phyloP scores from a whole-genome alignment of 768 basidiomycete genomes.

The Cubamyces lactineus region DNA sequence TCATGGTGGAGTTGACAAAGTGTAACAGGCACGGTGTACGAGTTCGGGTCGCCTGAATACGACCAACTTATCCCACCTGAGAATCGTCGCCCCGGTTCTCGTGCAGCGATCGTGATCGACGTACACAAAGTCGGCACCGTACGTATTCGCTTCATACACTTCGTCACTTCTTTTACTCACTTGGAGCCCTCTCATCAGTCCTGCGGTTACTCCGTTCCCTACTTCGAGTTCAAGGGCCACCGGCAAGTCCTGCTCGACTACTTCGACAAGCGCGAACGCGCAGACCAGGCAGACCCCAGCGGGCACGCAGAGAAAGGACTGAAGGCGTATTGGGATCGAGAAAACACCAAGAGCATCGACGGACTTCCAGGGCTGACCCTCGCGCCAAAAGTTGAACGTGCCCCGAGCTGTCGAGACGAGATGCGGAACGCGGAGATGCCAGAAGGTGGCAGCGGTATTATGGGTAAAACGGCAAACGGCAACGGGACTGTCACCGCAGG shows the following conservation, averaged over 20 bases:
- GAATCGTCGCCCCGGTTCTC: conserved; percentile 56
- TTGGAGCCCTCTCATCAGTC: conserved; percentile 45
- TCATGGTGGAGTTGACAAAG: background rate
- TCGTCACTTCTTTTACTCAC: background rate
- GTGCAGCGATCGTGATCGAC: conserved; percentile 62
- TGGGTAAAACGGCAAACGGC: background rate
- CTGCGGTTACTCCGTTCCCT: conserved; percentile 67
- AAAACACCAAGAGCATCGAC: conserved; percentile 57
- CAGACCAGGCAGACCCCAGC: conserved; percentile 39
- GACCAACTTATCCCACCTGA: conserved; percentile 50
- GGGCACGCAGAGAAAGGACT: conserved; percentile 45
- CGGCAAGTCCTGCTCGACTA: conserved; percentile 55
- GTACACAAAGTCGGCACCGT: conserved; percentile 61
- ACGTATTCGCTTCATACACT: conserved; percentile 22
- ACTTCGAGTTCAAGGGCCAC: conserved; percentile 58
- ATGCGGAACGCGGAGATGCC: conserved; percentile 26
- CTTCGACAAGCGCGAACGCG: conserved; percentile 46
- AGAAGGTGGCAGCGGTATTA: too few species aligned
- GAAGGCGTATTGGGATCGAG: conserved; percentile 55
- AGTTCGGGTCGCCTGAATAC: conserved; percentile 67
- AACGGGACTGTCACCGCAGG: background rate
- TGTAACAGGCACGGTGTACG: conserved; percentile 54
- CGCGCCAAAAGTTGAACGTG: conserved; percentile 32
- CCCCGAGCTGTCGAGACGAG: conserved; percentile 1
- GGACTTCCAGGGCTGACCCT: conserved; percentile 53